Evolutionary conservation across 306 rosid genomes (phyloP), one percentile per base, ranked within the genome.

Genomic region (Clitoria ternatea): DNA sequence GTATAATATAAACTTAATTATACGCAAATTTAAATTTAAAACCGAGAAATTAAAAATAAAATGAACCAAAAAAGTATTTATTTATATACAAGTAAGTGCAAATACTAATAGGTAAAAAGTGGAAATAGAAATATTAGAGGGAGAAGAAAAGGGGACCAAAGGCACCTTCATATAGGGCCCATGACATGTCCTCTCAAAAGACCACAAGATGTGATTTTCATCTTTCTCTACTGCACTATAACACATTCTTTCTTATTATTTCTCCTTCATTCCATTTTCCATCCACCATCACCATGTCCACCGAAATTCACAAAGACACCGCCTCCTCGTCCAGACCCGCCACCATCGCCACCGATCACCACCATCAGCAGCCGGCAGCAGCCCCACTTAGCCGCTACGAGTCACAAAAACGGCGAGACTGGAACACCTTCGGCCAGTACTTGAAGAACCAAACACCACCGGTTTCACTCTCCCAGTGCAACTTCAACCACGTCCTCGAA

Each of bases 351-450:
- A 13, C 47, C 36, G 72, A 73, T 43, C 78, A 69, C 1, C 48
- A 19, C 11, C 79, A 52, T 0, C 82, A 55, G 5, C 82, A 49
- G 5, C 82, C 69, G 10, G 73, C 35, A 2, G 43, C 82, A 5
- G 76, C 80, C 3, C 86, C 90, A 1, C 39, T 85, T 40, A 92
- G 96, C 88, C 84, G 98, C 7, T 89, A 92, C 50, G 98, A 92
- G 42, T 92, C 98, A 0, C 98, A 92, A 47, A 92, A 92, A 23
- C 75, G 91, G 50, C 82, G 98, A 6, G 98, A 92, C 75, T 92
- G 98, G 98, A 92, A 92, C 86, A 87, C 98, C 2, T 92, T 89
- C 0, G 95, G 98, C 0, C 96, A 89, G 61, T 92, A 92, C 83
- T 47, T 92, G 37, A 86, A 81, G 76, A 92, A 89, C 43, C 95